Evolutionary conservation across 805 yeast species (phyloP).

Genomic region (Candida berthetii): DNA sequence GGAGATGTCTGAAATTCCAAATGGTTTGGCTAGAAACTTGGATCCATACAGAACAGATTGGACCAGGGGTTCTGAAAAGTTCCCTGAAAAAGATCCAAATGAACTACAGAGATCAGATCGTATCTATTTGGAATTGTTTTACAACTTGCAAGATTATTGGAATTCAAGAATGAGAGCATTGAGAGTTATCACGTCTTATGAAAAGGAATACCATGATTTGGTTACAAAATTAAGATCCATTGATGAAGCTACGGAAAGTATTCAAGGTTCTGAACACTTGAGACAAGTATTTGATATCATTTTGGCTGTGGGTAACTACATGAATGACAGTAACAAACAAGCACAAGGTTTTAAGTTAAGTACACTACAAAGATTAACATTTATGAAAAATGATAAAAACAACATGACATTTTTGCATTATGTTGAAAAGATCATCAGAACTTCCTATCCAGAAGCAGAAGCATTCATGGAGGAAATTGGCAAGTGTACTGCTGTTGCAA

Average conservation of each 20-base stretch:
- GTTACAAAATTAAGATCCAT: conserved; percentile 46
- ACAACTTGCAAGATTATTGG: conserved; percentile 69
- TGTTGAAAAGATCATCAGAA: conserved; percentile 62
- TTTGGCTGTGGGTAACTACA: conserved; percentile 69
- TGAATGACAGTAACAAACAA: conserved; percentile 65
- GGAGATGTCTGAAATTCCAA: conserved; percentile 54
- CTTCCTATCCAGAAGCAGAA: conserved; percentile 58
- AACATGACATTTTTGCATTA: conserved; percentile 70
- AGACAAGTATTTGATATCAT: conserved; percentile 58
- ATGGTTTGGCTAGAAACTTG: conserved; percentile 46
- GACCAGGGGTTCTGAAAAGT: conserved; percentile 22
- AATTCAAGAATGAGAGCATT: conserved; percentile 62
- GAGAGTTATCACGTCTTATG: conserved; percentile 46
- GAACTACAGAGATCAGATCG: conserved; percentile 67
- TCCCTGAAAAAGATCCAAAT: conserved; percentile 47
- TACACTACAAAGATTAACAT: conserved; percentile 62
- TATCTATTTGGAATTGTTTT: conserved; percentile 60
- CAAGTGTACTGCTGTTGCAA: conserved; percentile 47
- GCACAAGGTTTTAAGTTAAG: conserved; percentile 68
- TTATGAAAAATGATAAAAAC: conserved; percentile 62
- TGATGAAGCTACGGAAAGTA: conserved; percentile 51
- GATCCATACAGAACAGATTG: conserved; percentile 60
- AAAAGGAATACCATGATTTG: conserved; percentile 61
- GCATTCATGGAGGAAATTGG: conserved; percentile 55
- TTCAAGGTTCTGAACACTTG: conserved; percentile 47